Percentiles rank a stretch among this genome's conserved stretches.
Conservation (phyloP, 768 basidiomycete species). For the Leccinellum albellum region DNA sequence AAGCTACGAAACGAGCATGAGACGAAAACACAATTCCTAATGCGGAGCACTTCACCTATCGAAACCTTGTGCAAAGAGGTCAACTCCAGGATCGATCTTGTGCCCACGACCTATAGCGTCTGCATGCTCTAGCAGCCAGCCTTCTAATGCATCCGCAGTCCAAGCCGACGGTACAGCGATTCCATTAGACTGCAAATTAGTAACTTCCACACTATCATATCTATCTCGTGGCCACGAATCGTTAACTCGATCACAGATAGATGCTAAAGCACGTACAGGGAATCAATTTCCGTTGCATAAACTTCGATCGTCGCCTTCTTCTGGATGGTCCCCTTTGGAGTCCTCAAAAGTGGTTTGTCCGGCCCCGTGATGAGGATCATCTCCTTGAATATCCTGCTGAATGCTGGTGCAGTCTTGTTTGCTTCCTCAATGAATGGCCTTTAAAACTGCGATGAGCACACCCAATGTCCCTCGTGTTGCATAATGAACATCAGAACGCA, state of each 20-base stretch:
- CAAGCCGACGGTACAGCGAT: slow-evolving; percentile 1
- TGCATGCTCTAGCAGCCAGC: slow-evolving; percentile 7
- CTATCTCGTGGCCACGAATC: neutral
- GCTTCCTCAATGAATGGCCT: slow-evolving; percentile 40
- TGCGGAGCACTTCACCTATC: slow-evolving; percentile 23
- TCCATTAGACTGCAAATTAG: neutral
- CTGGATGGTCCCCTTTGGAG: slow-evolving; percentile 28
- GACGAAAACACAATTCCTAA: neutral
- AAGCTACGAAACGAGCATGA: slow-evolving; percentile 11
- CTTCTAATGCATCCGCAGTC: neutral
- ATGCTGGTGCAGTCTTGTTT: slow-evolving; percentile 35
- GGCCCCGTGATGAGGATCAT: slow-evolving; percentile 44
- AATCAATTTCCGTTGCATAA: slow-evolving; percentile 22
- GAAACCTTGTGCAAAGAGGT: slow-evolving; percentile 31
- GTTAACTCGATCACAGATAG: too few relatives aligned
- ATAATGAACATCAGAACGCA: neutral
- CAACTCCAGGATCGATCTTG: neutral
- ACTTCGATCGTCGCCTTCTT: slow-evolving; percentile 13
- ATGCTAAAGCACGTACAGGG: slow-evolving; percentile 8
- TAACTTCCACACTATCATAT: slow-evolving; percentile 3
- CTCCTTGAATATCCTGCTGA: slow-evolving; percentile 44
- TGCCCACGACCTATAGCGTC: neutral
- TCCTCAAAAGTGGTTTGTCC: slow-evolving; percentile 38
- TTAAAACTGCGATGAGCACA: neutral
- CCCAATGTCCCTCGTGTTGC: neutral